phyloP scores from a whole-genome alignment of 176 grass and related monocot genomes.

The Triticum monococcum region DNA sequence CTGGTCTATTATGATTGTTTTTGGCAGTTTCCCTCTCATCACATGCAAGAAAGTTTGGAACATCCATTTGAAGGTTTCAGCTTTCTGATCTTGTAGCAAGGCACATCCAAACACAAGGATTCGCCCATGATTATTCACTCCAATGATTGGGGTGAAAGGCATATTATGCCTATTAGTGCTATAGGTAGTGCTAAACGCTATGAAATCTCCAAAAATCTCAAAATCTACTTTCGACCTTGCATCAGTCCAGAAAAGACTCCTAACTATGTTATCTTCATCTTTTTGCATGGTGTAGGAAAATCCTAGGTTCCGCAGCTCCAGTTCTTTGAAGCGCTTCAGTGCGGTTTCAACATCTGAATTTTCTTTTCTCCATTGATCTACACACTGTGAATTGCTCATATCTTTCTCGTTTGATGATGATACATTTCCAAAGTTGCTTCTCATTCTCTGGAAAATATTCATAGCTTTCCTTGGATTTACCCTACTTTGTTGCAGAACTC shows the following conservation, averaged over 20 bases:
- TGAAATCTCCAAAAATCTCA: constrained; percentile 16
- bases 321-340: constrained; percentile 12
- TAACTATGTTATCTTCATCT: constrained; percentile 9
- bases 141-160: constrained; percentile 33
- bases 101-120: constrained; percentile 25
- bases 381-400: neutral
- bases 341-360: constrained; percentile 20
- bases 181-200: constrained; percentile 2
- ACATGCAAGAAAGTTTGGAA: constrained; percentile 20
- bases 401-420: neutral
- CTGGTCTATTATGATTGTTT: constrained; percentile 16
- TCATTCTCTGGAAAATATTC: constrained; percentile 20
- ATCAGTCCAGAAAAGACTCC: constrained; percentile 29
- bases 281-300: constrained; percentile 1
- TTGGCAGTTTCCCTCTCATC: constrained; percentile 32
- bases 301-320: constrained; percentile 10
- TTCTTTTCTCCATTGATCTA: neutral
- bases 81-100: constrained; percentile 5
- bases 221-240: neutral
- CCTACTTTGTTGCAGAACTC: constrained; percentile 23
- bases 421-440: neutral
- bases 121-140: constrained; percentile 22
- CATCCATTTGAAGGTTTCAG: constrained; percentile 31
- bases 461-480: constrained; percentile 22
- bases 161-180: constrained; percentile 20